Evolutionary conservation across 306 rosid species (phyloP), one percentile per base, ranked within the genome.

Genomic region (Datisca glomerata): DNA sequence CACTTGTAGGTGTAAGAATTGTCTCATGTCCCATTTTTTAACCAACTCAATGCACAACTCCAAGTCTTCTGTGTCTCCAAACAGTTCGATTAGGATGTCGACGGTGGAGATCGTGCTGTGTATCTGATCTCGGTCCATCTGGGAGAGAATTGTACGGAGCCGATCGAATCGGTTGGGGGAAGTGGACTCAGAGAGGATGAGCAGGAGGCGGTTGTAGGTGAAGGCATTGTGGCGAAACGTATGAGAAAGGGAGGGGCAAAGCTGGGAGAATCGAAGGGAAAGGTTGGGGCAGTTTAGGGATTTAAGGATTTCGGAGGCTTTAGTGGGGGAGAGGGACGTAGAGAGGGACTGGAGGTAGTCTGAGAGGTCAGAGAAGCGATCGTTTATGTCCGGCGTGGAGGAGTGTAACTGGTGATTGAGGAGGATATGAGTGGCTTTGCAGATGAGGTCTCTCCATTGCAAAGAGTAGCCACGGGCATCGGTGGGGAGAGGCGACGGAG

Each of bases 261-360:
- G 25, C 94, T 87, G 35, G 82, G 76, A 15, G 66, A n/a, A n/a
- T n/a, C n/a, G n/a, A n/a, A n/a, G n/a, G n/a, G n/a, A n/a, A n/a
- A n/a, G n/a, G n/a, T n/a, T 58, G 13, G 96, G 82, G 61, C 9
- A 9, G 48, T 67, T 76, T 2, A 87, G 64, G 59, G 85, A 54
- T 60, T 72, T 82, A 37, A 87, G 84, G 51, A 87, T 87, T 35
- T 82, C 94, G 43, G 94, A 82, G 61, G 76, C 87, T 65, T 87
- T 93, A 8, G 65, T 50, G 0, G 85, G 72, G n/a, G n/a, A n/a
- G n/a, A n/a, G n/a, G 39, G 85, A 36, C 48, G 76, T 7, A 41
- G 87, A 62, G 63, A 81, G 78, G 31, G 87, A 71, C 23, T 62
- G 43, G 20, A 87, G 66, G 60, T 66, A 82, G 15, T 84, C 80